Conservation (phyloP, 2,329 filamentous ascomycete genomes). For the Ilyonectria mors-panacis region DNA sequence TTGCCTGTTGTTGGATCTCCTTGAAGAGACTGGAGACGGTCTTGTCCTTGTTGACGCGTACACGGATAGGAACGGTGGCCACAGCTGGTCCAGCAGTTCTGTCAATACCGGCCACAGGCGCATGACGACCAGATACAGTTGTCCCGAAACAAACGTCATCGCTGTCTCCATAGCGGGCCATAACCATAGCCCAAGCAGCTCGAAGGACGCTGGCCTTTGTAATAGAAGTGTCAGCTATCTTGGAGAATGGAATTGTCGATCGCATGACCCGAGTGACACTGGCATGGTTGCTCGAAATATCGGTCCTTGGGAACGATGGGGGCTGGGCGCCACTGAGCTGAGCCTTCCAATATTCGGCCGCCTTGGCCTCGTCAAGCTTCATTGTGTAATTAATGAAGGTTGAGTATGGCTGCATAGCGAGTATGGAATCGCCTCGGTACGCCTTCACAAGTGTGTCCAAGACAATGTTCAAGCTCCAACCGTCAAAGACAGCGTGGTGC, state of each 20-base stretch:
- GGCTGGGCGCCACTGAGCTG: conserved; percentile 43
- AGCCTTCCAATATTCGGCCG: conserved; percentile 3
- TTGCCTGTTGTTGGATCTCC: conserved; percentile 31
- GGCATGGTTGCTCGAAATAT: conserved; percentile 61
- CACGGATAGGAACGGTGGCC: conserved; percentile 59
- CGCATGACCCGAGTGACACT: conserved; percentile 59
- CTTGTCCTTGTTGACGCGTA: conserved; percentile 50
- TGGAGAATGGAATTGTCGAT: not conserved
- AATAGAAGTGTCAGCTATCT: conserved; percentile 1
- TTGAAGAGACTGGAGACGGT: conserved; percentile 27
- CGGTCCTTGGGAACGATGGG: conserved; percentile 59
- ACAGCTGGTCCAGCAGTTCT: conserved; percentile 51
- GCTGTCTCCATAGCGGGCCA: conserved; percentile 59
- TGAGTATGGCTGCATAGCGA: conserved; percentile 5
- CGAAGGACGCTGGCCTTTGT: conserved; percentile 35
- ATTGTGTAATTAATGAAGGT: conserved; percentile 14
- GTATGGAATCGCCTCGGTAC: not conserved
- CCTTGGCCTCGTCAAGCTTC: not conserved
- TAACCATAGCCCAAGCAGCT: conserved; percentile 67
- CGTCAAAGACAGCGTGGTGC: conserved; percentile 14
- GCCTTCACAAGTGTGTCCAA: conserved; percentile 3
- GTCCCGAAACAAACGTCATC: conserved; percentile 60
- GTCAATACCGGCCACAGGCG: conserved; percentile 40
- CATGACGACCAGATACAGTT: conserved; percentile 58
- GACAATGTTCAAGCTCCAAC: conserved; percentile 20